Evolutionary conservation across 768 basidiomycete genomes (phyloP), one percentile per base, ranked within the genome.

Genomic region (Cyathus striatus): DNA sequence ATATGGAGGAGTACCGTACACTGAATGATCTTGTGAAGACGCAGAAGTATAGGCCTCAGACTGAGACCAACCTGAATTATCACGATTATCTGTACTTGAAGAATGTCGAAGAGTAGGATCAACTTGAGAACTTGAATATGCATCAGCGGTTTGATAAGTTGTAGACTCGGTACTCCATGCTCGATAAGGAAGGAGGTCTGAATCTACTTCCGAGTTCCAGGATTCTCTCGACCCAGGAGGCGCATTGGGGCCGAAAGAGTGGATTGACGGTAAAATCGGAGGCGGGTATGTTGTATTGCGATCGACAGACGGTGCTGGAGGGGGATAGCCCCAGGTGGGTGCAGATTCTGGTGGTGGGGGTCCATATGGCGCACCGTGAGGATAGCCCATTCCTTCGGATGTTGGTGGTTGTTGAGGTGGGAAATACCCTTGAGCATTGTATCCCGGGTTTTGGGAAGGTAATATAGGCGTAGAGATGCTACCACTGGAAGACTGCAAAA

Each of bases 241-340:
- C 16, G 64, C 39, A 38, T 60, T 61, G 22, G 79, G 73, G 17
- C 65, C 63, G 45, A 76, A 73, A 26, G 76, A 67, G 37, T 75
- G 73, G 44, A 78, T 75, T 18, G 78, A 75, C 3, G 76, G 76
- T 25, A 81, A 63, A 37, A 72, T 66, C 2, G 76, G 72, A 40
- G 74, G 70, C 32, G 73, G 67, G 50, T 65, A 76, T 21, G 57
- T 64, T n/a, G 65, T 65, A 59, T 58, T 78, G 51, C 66, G 78
- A 55, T 70, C 69, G 43, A 69, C 49, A 46, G 60, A 44, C 45
- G 73, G 57, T 45, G 65, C 49, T 53, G 63, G 53, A 45, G 72
- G 41, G 27, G 56, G 49, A 54, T 85, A 86, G 6, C 66, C 74
- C 83, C 84, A 86, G 26, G 71, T 57, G 22, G 78, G 64, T 9